These are phyloP conservation scores for Globisporangium canariense DNA, from an alignment of 352 stramenopile species.

Conservation along the genomic window DNA sequence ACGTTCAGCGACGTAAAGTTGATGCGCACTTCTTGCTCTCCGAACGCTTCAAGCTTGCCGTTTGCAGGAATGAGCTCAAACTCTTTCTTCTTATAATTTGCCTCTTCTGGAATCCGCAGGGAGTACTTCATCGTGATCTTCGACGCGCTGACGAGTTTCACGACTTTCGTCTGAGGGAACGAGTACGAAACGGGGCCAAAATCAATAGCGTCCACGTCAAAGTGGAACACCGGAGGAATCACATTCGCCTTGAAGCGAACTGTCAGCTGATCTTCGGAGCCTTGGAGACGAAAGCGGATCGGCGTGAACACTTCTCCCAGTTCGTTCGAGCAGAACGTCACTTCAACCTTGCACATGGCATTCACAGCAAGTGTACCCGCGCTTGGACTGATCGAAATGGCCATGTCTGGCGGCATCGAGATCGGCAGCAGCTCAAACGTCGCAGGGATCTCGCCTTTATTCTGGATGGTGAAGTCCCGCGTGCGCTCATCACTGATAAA, in stretches of 20 bases:
- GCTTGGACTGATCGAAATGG: slow-evolving; percentile 41
- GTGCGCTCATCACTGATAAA: slow-evolving; percentile 89
- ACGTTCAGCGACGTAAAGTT: slow-evolving; percentile 86
- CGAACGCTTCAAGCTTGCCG: slow-evolving; percentile 79
- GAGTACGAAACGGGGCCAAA: slow-evolving; percentile 92
- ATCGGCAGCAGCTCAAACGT: slow-evolving; percentile 64
- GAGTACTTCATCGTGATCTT: slow-evolving; percentile 91
- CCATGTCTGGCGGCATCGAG: slow-evolving; percentile 26
- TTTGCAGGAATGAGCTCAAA: slow-evolving; percentile 76
- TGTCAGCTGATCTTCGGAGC: slow-evolving; percentile 79
- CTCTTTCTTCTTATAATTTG: slow-evolving; percentile 88
- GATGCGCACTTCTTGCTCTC: slow-evolving; percentile 80
- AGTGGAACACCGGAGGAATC: slow-evolving; percentile 92
- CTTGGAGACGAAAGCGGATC: slow-evolving; percentile 84
- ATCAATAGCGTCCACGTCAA: slow-evolving; percentile 88
- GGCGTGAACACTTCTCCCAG: slow-evolving; percentile 87
- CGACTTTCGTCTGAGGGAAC: slow-evolving; percentile 68
- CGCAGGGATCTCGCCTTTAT: slow-evolving; percentile 92
- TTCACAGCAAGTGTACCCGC: slow-evolving; percentile 65
- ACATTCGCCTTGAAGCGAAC: slow-evolving; percentile 88
- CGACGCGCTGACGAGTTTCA: slow-evolving; percentile 91
- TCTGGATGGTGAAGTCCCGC: slow-evolving; percentile 91
- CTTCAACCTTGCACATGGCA: slow-evolving; percentile 76
- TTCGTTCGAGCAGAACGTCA: slow-evolving; percentile 85
- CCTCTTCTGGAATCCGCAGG: slow-evolving; percentile 91